Evolutionary conservation across 192 early-diverging fungal species (phyloP), one percentile per base, ranked within the genome.

Genomic region (Backusella tarrabulga): DNA sequence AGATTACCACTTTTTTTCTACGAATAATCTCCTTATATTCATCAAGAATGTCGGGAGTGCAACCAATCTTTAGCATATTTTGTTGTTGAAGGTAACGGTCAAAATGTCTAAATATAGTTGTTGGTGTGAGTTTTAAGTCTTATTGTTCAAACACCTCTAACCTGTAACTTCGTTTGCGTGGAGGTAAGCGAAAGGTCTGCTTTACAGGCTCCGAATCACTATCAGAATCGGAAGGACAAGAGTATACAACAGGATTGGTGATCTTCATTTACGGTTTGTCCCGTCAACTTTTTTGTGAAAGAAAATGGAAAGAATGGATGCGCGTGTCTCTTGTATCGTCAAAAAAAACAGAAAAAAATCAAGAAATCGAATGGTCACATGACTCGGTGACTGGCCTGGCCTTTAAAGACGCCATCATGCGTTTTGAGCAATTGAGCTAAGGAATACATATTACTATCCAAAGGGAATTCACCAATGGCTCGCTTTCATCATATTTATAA

Each of bases 191-290:
- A 50, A 23, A 68, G 9, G 2, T 42, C 23, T n/a, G 17, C 17
- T 50, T 19, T 19, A 50, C 19, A 50, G 19, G 4, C n/a, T 68
- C 74, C 0, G 23, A 11, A 34, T 75, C 74, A 11, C 66, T 68
- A 0, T 52, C 74, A 12, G 74, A 75, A 46, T 75, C 74, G 8
- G 66, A 68, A 32, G 71, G 71, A 32, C 42, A 21, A 7, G 41
- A 7, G 46, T 72, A 72, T 17, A 50, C 17, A 8, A 46, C 42
- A 42, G 71, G 44, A 46, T 72, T 72, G n/a, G 68, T 70, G 36
- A 70, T 70, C n/a, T 38, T 36, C 7, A 70, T n/a, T n/a, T 17
- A 19, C 11, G 11, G 9, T 9, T 6, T 19, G 35, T 54, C 50
- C 19, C 5, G 7, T 21, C 4, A 19, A n/a, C 46, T 52, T 44